Base-by-base conservation (phyloP, 148 eudicot species). In the Vaccinium corymbosum region DNA sequence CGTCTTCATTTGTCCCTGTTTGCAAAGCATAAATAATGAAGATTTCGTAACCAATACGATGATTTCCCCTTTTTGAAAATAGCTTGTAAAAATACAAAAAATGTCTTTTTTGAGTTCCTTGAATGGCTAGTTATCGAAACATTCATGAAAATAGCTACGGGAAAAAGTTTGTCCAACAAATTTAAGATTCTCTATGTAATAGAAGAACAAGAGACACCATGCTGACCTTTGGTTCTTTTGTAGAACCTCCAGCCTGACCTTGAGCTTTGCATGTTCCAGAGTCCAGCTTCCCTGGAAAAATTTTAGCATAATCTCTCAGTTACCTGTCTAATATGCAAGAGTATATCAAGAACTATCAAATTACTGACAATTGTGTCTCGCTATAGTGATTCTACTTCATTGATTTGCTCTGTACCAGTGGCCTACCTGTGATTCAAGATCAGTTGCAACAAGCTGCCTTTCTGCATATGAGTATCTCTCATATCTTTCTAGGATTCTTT, bases 241-340 rank as follows among this genome's bases (percentile, higher is more conserved):
- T 81, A 94, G 85, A 88, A 92, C 87, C 80, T 94, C 98, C 83
- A 94, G 85, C 84, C 94, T 92, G 6, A 91, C 94, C 91, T 94
- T 93, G 55, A 95, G 98, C 85, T 94, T 95, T 29, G 94, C 94
- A 83, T 86, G 93, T 83, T 95, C 97, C 84, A 95, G 75, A 80
- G 90, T 85, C 97, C 94, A 95, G 84, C 92, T 94, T 82, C 83
- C 94, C 98, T 95, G 27, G 7, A 52, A 22, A 56, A 59, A 48
- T 10, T n/a, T 38, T 19, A n/a, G 42, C 35, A 78, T 14, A 22
- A 14, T 22, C 9, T 25, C 49, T 38, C 80, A n/a, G 4, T 13
- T 27, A 6, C 80, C 52, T 16, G n/a, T 6, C 9, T 1, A 38
- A 19, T 11, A 8, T 42, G 78, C 14, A 75, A 19, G 49, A 20